These are phyloP conservation scores for Liquidambar formosana DNA, from an alignment of 164 flowering plant species.

Conservation along the genomic window DNA sequence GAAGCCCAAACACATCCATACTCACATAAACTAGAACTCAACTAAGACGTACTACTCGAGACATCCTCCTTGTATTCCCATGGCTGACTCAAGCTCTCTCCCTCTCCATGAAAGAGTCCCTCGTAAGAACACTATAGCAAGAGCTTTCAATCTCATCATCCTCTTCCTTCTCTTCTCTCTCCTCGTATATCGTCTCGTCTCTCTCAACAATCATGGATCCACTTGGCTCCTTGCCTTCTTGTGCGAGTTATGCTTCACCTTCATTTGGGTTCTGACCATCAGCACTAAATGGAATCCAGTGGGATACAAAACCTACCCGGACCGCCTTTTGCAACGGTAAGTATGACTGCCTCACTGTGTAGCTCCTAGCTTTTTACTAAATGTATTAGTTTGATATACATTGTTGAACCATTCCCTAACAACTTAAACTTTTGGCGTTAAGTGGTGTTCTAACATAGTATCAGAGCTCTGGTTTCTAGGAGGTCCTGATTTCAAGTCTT, in stretches of 20 bases:
- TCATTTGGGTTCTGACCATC: constrained; percentile 37
- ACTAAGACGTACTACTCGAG: too few species aligned
- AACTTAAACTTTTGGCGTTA: too few species aligned
- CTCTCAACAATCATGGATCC: constrained; percentile 22
- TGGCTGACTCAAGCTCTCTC: constrained; percentile 18
- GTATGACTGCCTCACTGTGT: background rate
- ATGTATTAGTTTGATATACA: too few species aligned
- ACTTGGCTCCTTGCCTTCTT: constrained; percentile 49
- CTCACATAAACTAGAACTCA: too few species aligned
- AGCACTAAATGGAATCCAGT: constrained; percentile 45
- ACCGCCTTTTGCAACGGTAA: constrained; percentile 37
- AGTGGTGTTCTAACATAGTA: too few species aligned
- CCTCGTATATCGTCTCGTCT: constrained; percentile 42
- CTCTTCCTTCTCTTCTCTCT: constrained; percentile 48
- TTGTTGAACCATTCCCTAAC: too few species aligned
- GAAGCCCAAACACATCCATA: too few species aligned
- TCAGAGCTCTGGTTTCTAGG: too few species aligned
- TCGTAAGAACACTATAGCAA: constrained; percentile 19
- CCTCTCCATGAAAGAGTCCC: constrained; percentile 33
- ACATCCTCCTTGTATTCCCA: background rate
- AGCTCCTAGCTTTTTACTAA: too few species aligned
- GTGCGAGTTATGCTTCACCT: constrained; percentile 59
- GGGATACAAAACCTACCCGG: constrained; percentile 37
- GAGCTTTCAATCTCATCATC: constrained; percentile 29
- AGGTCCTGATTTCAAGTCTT: too few species aligned